Conservation (phyloP, 495 filamentous ascomycete species). For the Choiromyces venosus region DNA sequence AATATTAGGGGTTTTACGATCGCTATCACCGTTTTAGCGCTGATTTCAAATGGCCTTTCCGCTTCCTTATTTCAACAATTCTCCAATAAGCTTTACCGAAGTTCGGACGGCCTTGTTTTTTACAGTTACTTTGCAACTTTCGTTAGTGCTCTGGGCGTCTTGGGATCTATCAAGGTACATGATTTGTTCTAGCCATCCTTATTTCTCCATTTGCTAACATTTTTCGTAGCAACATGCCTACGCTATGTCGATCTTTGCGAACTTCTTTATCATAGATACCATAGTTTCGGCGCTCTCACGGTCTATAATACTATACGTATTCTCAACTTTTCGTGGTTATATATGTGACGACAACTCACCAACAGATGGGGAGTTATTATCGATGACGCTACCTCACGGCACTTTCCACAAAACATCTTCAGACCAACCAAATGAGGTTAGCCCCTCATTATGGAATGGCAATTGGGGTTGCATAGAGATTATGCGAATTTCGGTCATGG, state of each 20-base stretch:
- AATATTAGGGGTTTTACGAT: constrained; percentile 15
- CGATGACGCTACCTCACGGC: constrained; percentile 18
- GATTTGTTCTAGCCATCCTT: constrained; percentile 15
- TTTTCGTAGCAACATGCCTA: constrained; percentile 23
- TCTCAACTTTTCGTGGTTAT: constrained; percentile 18
- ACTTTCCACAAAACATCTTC: constrained; percentile 17
- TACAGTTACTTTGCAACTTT: constrained; percentile 29
- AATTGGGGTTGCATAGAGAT: constrained; percentile 17
- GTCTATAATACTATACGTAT: constrained; percentile 16
- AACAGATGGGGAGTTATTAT: constrained; percentile 9
- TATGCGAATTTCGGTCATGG: constrained; percentile 20
- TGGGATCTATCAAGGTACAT: constrained; percentile 21
- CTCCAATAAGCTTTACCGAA: constrained; percentile 18
- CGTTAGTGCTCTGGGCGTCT: constrained; percentile 17
- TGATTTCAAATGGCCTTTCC: constrained; percentile 28
- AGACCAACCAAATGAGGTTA: constrained; percentile 1
- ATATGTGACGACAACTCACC: constrained; percentile 9
- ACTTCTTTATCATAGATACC: constrained; percentile 28
- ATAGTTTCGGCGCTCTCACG: constrained; percentile 21
- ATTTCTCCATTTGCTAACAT: constrained; percentile 20
- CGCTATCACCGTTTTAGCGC: constrained; percentile 17
- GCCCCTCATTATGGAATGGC: background rate
- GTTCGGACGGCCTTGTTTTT: constrained; percentile 12
- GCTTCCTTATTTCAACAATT: constrained; percentile 31
- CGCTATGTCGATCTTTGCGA: constrained; percentile 23